These are phyloP conservation scores for Millerozyma acaciae DNA, from an alignment of 805 yeast genomes.

Conservation along the genomic window DNA sequence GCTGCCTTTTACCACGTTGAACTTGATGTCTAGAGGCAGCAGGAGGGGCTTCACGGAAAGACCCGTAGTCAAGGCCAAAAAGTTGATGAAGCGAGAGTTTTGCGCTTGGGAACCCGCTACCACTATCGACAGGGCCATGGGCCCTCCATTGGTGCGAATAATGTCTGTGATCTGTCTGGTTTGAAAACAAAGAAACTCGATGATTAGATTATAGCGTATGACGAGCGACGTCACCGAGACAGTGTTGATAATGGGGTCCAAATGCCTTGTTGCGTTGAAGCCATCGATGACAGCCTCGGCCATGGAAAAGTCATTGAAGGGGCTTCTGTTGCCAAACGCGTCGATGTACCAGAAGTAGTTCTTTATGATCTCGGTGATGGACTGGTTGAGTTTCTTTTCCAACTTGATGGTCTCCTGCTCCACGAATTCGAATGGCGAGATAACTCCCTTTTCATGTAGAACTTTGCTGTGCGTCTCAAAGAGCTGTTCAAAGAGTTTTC, in stretches of 20 bases:
- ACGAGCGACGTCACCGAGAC: slow-evolving; percentile 16
- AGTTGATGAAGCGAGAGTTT: slow-evolving; percentile 37
- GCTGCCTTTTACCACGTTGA: slow-evolving; percentile 12
- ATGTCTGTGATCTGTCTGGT: slow-evolving; percentile 32
- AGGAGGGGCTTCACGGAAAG: not conserved
- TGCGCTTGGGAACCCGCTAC: slow-evolving; percentile 54
- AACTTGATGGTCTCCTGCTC: slow-evolving; percentile 19
- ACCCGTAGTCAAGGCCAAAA: slow-evolving; percentile 2
- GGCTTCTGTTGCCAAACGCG: slow-evolving; percentile 56
- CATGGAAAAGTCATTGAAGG: slow-evolving; percentile 47
- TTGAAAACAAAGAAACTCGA: slow-evolving; percentile 54
- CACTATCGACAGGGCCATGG: slow-evolving; percentile 27
- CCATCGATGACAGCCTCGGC: slow-evolving; percentile 50
- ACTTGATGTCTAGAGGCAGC: slow-evolving; percentile 4
- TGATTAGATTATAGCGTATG: slow-evolving; percentile 39
- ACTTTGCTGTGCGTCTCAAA: slow-evolving; percentile 27
- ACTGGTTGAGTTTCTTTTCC: slow-evolving; percentile 12
- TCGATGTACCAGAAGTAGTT: slow-evolving; percentile 51
- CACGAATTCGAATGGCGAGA: slow-evolving; percentile 10
- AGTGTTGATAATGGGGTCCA: slow-evolving; percentile 6
- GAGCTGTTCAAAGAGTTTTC: slow-evolving; percentile 47
- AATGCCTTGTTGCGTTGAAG: slow-evolving; percentile 14
- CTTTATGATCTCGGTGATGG: slow-evolving; percentile 24
- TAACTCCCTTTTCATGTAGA: slow-evolving; percentile 1
- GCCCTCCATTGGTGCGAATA: slow-evolving; percentile 16